Evolutionary conservation across 148 eudicot genomes (phyloP).

Genomic region (Simmondsia chinensis): DNA sequence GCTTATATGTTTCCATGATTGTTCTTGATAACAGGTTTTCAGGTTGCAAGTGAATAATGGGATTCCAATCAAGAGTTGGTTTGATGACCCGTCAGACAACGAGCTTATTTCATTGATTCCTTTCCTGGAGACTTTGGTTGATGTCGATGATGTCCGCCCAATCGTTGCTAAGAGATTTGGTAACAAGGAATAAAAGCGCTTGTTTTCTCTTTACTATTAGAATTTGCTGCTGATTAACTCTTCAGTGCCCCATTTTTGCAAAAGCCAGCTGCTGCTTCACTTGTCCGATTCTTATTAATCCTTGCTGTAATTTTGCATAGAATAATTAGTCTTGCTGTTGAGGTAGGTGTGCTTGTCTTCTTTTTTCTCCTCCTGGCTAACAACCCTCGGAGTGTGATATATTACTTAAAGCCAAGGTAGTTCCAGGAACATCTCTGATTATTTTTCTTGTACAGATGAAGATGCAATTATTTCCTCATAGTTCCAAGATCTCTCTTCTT

Average conservation of each 20-base stretch:
- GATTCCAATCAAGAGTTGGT: conserved; percentile 99
- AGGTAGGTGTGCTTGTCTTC: conserved; percentile 17
- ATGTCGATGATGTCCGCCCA: conserved; percentile 94
- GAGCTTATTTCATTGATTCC: conserved; percentile 79
- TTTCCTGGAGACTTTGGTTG: conserved; percentile 79
- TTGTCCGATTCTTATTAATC: conserved; percentile 4
- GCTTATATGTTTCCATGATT: conserved; percentile 4
- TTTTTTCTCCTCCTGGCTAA: conserved; percentile 22
- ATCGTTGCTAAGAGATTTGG: conserved; percentile 85
- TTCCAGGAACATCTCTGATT: conserved; percentile 21
- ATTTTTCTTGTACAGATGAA: conserved; percentile 27
- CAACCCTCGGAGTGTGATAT: conserved; percentile 10
- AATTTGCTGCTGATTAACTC: conserved; percentile 28
- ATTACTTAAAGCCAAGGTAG: conserved; percentile 17
- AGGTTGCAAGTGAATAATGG: conserved; percentile 96
- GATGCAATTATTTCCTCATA: conserved; percentile 23
- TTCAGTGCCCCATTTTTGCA: conserved; percentile 24
- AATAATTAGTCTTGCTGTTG: conserved; percentile 25
- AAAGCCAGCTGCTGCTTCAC: conserved; percentile 4
- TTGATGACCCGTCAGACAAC: conserved; percentile 84
- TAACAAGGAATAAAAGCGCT: conserved; percentile 88
- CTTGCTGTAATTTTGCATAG: conserved; percentile 13
- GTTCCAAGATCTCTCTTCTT: conserved; percentile 22
- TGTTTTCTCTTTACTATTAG: conserved; percentile 45
- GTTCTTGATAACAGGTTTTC: conserved; percentile 67